Evolutionary conservation across 2,329 filamentous ascomycete species (phyloP).

Genomic region (Immersiporthe knoxdaviesiana): DNA sequence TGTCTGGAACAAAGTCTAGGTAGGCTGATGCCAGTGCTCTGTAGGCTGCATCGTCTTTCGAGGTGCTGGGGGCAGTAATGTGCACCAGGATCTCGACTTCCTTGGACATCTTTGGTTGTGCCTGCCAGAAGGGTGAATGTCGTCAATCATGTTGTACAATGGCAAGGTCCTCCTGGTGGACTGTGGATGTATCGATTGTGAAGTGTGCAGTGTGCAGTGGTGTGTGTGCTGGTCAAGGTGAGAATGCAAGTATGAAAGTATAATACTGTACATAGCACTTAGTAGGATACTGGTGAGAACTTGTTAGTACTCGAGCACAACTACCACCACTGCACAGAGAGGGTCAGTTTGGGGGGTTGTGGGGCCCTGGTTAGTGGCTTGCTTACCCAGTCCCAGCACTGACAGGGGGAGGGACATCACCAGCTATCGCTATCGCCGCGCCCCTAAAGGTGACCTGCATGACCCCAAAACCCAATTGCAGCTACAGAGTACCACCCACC

Average conservation of each 20-base stretch:
- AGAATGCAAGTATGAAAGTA: not conserved
- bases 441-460: slow-evolving; percentile 1
- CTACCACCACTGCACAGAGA: too few relatives aligned
- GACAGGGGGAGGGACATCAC: not conserved
- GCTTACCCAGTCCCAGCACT: not conserved
- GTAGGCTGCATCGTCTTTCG: slow-evolving; percentile 53
- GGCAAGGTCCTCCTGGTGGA: not conserved
- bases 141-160: not conserved
- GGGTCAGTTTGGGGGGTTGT: not conserved
- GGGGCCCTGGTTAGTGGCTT: not conserved
- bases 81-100: slow-evolving; percentile 60
- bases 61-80: slow-evolving; percentile 54
- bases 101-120: slow-evolving; percentile 29
- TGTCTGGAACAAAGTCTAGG: slow-evolving; percentile 48
- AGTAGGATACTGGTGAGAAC: too few relatives aligned
- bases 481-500: too few relatives aligned
- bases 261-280: too few relatives aligned
- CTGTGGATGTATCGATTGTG: not conserved
- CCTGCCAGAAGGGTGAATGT: not conserved
- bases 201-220: not conserved
- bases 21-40: slow-evolving; percentile 55
- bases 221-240: not conserved
- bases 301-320: too few relatives aligned
- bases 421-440: not conserved
- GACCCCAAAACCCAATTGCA: slow-evolving; percentile 1